Percentiles rank a stretch among this genome's conserved stretches.
Conservation (phyloP, 371 early-diverging fungal species). For the Rhizopus microsporus region DNA sequence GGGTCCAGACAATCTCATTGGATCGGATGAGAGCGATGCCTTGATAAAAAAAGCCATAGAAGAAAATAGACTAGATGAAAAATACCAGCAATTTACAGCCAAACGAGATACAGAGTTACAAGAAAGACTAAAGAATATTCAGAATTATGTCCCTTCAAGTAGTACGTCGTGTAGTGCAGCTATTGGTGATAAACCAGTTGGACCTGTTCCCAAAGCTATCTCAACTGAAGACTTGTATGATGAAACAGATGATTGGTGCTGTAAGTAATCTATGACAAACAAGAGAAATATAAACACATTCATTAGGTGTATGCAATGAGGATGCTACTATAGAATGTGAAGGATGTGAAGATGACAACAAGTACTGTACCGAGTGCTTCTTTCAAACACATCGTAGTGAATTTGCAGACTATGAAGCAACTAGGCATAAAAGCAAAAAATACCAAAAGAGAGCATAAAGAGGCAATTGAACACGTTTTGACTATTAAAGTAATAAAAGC, state of each 20-base stretch:
- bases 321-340: slow-evolving; percentile 59
- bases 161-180: not conserved
- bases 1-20: slow-evolving; percentile 12
- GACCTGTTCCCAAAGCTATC: slow-evolving; percentile 52
- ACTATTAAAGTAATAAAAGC: not conserved
- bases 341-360: slow-evolving; percentile 57
- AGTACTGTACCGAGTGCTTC: slow-evolving; percentile 58
- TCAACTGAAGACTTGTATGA: slow-evolving; percentile 38
- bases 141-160: not conserved
- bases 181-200: slow-evolving; percentile 24
- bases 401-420: slow-evolving; percentile 40
- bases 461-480: no score
- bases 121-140: slow-evolving; percentile 30
- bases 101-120: slow-evolving; percentile 39
- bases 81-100: slow-evolving; percentile 38
- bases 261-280: slow-evolving; percentile 36
- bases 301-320: slow-evolving; percentile 62
- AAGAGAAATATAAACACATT: not conserved
- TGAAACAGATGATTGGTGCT: slow-evolving; percentile 66
- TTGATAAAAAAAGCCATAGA: slow-evolving; percentile 42
- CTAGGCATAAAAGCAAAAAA: slow-evolving; percentile 25
- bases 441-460: slow-evolving; percentile 7
- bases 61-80: slow-evolving; percentile 43
- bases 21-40: slow-evolving; percentile 35
- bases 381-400: slow-evolving; percentile 50